These are phyloP conservation scores for Myxozyma neglecta DNA, from an alignment of 805 yeast species.

Conservation along the genomic window DNA sequence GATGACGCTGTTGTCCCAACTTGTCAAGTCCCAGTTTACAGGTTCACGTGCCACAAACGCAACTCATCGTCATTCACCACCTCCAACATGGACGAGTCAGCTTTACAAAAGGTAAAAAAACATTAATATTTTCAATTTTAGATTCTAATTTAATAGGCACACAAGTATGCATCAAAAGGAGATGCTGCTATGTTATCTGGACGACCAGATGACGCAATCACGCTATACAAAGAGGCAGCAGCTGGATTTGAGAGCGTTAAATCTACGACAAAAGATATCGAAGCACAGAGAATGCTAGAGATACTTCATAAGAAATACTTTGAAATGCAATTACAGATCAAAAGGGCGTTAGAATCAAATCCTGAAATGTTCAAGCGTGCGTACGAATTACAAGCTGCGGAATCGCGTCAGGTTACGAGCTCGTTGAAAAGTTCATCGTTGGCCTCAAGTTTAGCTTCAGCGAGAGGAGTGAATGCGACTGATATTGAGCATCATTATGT, in stretches of 20 bases:
- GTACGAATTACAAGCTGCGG: neutral
- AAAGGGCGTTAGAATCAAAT: conserved; percentile 7
- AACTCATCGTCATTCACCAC: neutral
- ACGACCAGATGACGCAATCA: conserved; percentile 29
- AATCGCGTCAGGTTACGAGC: neutral
- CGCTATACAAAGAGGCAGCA: conserved; percentile 27
- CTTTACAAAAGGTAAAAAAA: conserved; percentile 3
- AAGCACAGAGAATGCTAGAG: conserved; percentile 23
- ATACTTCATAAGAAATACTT: conserved; percentile 18
- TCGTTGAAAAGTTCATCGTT: neutral
- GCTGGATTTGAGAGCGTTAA: conserved; percentile 19
- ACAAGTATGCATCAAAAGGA: conserved; percentile 27
- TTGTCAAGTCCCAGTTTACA: neutral
- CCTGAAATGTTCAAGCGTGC: conserved; percentile 19
- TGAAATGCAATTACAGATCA: conserved; percentile 19
- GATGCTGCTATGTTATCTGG: conserved; percentile 30
- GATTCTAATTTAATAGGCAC: conserved; percentile 23
- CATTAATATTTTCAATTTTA: neutral
- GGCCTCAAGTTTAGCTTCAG: conserved; percentile 34
- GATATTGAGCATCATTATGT: conserved; percentile 22
- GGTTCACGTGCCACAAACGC: too few relatives aligned
- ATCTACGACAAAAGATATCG: conserved; percentile 24
- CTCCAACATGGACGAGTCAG: conserved; percentile 5
- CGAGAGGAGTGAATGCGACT: conserved; percentile 33
- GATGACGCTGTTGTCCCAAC: neutral